These are phyloP conservation scores for Paxillus rubicundulus DNA, from an alignment of 768 basidiomycete species.

Conservation along the genomic window DNA sequence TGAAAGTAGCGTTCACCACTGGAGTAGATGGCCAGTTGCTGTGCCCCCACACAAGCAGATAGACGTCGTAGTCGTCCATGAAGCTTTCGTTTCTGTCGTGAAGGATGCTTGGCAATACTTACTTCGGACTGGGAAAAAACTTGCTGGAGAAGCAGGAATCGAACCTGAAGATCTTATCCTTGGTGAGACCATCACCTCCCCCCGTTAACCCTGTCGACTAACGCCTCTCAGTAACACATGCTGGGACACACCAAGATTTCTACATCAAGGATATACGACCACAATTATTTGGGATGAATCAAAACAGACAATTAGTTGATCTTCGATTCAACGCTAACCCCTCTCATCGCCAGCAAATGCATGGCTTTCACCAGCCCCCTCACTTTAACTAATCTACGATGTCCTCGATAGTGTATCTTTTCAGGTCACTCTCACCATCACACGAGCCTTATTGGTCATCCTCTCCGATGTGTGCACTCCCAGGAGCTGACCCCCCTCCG, in stretches of 20 bases:
- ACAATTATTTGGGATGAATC: constrained; percentile 15
- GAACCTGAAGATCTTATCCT: constrained; percentile 42
- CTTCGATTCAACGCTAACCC: constrained; percentile 7
- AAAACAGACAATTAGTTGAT: not conserved
- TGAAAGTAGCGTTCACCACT: not conserved
- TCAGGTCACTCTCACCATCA: constrained; percentile 35
- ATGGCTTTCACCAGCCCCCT: constrained; percentile 14
- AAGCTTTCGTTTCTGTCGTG: constrained; percentile 22
- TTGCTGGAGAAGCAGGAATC: constrained; percentile 34
- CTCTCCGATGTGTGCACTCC: constrained; percentile 27
- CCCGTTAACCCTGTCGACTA: not conserved
- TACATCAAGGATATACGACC: constrained; percentile 35
- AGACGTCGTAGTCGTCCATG: constrained; percentile 40
- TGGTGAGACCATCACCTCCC: constrained; percentile 25
- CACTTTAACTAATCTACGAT: constrained; percentile 24
- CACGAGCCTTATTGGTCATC: constrained; percentile 41
- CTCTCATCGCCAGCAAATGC: constrained; percentile 13
- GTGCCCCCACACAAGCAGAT: constrained; percentile 37
- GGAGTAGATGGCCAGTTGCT: constrained; percentile 43
- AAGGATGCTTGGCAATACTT: constrained; percentile 41
- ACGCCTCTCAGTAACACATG: constrained; percentile 36
- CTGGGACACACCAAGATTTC: constrained; percentile 42
- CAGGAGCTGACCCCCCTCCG: constrained; percentile 14
- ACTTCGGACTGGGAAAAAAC: constrained; percentile 28
- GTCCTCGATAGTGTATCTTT: constrained; percentile 42